A percentile compares a stretch with the other conserved stretches of the same genome.
phyloP scores from a whole-genome alignment of 768 basidiomycete genomes.

The Mycena kentingensis region DNA sequence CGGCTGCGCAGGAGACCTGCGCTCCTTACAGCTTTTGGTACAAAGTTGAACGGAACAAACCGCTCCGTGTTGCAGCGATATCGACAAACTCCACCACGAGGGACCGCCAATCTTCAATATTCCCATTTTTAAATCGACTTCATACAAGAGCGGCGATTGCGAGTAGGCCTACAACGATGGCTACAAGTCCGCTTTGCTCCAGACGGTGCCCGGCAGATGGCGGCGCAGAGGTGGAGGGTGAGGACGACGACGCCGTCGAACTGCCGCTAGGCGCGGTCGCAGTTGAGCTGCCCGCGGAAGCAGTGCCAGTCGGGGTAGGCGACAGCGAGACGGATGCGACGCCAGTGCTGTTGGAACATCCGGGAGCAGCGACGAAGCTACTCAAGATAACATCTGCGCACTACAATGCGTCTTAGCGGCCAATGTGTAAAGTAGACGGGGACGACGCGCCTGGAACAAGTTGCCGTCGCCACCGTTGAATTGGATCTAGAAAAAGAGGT shows the following conservation, averaged over 20 bases:
- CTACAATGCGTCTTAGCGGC: conserved; percentile 35
- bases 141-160: background rate
- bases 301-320: conserved; percentile 24
- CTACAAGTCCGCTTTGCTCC: background rate
- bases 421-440: background rate
- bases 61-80: no score
- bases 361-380: conserved; percentile 40
- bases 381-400: conserved; percentile 80
- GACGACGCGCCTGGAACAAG: conserved; percentile 62
- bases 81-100: conserved; percentile 4
- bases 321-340: conserved; percentile 33
- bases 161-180: background rate
- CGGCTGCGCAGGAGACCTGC: no score
- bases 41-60: no score
- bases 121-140: background rate
- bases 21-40: no score
- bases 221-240: background rate
- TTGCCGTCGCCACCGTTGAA: conserved; percentile 72
- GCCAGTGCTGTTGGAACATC: conserved; percentile 47
- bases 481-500: conserved; percentile 37
- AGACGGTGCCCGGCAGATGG: background rate
- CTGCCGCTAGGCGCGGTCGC: background rate
- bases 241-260: background rate
- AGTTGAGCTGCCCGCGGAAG: conserved; percentile 17
- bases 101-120: background rate